Conservation (phyloP, 768 basidiomycete species). For the Butyriboletus loyo region DNA sequence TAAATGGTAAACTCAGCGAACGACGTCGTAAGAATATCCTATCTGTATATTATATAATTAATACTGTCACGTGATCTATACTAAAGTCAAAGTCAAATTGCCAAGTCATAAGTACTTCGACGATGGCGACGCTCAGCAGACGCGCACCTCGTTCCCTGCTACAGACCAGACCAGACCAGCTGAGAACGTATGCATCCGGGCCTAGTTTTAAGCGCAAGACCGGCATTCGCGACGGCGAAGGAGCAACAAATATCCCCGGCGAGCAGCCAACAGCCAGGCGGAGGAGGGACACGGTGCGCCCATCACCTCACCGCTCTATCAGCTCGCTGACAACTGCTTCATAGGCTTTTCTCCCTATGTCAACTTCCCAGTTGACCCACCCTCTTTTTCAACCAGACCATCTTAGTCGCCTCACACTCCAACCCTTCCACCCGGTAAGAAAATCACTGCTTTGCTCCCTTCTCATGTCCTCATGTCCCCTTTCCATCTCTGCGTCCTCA, state of each 20-base stretch:
- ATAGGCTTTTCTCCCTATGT: slow-evolving; percentile 45
- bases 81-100: background rate
- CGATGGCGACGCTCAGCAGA: slow-evolving; percentile 18
- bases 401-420: slow-evolving; percentile 35
- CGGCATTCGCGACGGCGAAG: slow-evolving; percentile 11
- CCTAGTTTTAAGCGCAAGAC: slow-evolving; percentile 23
- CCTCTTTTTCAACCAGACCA: slow-evolving; percentile 41
- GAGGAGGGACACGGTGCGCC: slow-evolving; percentile 23
- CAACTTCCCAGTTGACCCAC: slow-evolving; percentile 37
- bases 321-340: background rate
- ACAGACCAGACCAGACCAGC: background rate
- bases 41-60: background rate
- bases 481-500: background rate
- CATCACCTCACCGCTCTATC: background rate
- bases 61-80: slow-evolving; percentile 5
- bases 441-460: background rate
- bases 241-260: slow-evolving; percentile 7
- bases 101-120: background rate
- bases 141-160: slow-evolving; percentile 7
- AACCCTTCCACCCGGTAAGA: slow-evolving; percentile 44
- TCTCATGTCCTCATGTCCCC: background rate
- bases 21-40: too few relatives aligned
- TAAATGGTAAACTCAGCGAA: too few relatives aligned
- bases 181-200: slow-evolving; percentile 18
- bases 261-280: slow-evolving; percentile 23